Evolutionary conservation across 768 basidiomycete genomes (phyloP), one percentile per base, ranked within the genome.

Genomic region (Kwoniella newhampshirensis): DNA sequence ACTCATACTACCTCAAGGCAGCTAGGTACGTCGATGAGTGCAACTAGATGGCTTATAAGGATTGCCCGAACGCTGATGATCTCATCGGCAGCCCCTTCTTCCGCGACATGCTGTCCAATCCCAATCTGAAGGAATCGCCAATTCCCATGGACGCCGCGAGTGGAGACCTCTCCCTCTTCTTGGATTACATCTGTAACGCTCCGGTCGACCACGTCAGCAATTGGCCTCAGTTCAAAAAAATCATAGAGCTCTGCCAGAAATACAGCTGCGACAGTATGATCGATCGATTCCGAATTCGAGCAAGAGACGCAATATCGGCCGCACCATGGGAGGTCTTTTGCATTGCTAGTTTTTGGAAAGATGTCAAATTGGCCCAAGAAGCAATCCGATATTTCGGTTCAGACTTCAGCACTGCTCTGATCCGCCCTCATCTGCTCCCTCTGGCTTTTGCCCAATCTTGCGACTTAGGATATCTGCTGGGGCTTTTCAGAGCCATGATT

Each of bases 1-100:
- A 53, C 28, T 59, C 57, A 12, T 53, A 52, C 28, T 46, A 23
- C 17, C 36, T 59, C 1, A 52, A 59, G 48, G 49, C 57, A 0
- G 27, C 28, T 6, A 52, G 44, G 57, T 59, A 23, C 47, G 50
- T 13, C 32, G 6, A 13, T n/a, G n/a, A n/a, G n/a, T n/a, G n/a
- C n/a, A n/a, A n/a, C n/a, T n/a, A n/a, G n/a, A n/a, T n/a, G n/a
- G n/a, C n/a, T n/a, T n/a, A n/a, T n/a, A n/a, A n/a, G n/a, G n/a
- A n/a, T n/a, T n/a, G n/a, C n/a, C n/a, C n/a, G n/a, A n/a, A n/a
- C n/a, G n/a, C n/a, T n/a, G n/a, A n/a, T n/a, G n/a, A n/a, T n/a
- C n/a, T n/a, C n/a, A n/a, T n/a, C n/a, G n/a, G 32, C 6, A 32
- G 32, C 32, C 13, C 32, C 7, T 6, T 32, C 32, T 32, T 32